A percentile compares a stretch with the other conserved stretches of the same genome.
These are phyloP conservation scores for Logfia minima DNA, from an alignment of 129 eudicot genomes.

Conservation along the genomic window DNA sequence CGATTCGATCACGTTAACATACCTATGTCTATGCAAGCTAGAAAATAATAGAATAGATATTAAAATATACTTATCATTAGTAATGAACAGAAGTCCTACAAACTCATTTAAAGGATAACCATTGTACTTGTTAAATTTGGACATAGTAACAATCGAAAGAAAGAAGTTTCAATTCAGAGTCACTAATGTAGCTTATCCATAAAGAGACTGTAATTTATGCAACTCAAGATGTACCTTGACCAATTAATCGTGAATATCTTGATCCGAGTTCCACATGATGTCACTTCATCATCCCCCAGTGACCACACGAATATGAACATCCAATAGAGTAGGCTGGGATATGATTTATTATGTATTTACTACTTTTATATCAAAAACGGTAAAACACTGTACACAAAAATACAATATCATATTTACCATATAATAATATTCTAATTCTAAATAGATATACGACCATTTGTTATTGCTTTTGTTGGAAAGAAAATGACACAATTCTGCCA, in stretches of 20 bases:
- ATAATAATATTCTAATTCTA: too few species aligned
- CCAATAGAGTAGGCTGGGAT: background rate
- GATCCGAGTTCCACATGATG: background rate
- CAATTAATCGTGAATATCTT: background rate
- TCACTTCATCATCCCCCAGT: constrained; percentile 13
- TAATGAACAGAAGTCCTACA: too few species aligned
- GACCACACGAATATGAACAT: constrained; percentile 6
- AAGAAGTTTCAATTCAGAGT: background rate
- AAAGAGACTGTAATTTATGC: background rate
- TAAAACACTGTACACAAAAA: background rate
- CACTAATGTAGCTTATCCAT: background rate
- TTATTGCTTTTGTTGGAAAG: background rate
- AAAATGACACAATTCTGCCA: background rate
- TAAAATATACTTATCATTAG: too few species aligned
- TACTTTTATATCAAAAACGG: background rate
- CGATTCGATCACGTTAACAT: too few species aligned
- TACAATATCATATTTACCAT: background rate
- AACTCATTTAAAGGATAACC: too few species aligned
- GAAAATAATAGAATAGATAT: too few species aligned
- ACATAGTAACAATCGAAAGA: too few species aligned
- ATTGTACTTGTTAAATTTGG: too few species aligned
- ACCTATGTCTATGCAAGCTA: too few species aligned
- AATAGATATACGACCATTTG: background rate
- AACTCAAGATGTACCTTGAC: background rate
- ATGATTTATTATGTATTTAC: background rate